Base-by-base conservation (phyloP, 1,284 basidiomycete genomes). In the Marasmius oreades region DNA sequence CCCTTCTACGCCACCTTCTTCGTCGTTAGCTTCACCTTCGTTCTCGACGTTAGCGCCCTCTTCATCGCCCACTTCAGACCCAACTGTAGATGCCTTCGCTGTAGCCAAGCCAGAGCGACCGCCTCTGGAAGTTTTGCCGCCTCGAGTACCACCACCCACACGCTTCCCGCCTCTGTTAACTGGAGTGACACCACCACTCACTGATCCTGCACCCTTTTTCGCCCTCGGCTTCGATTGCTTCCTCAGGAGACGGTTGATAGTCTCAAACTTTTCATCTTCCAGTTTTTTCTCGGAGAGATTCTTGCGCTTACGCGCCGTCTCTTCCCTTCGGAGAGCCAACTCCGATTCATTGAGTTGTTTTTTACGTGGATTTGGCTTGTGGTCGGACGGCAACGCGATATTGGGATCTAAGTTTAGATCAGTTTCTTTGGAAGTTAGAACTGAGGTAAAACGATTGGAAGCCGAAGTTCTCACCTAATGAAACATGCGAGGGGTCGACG, bases 211-310 rank as follows among this genome's bases (percentile, higher is more conserved):
- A 50, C 47, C 47, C 18, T 50, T 50, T 33, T 50, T 78, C 8
- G 73, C 70, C 55, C 84, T 79, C 1, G 88, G 80, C 26, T 87
- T 82, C 7, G 88, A 86, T 67, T 93, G 90, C 66, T 95, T 95
- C 69, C 93, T 93, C 31, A 95, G 82, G 2, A 96, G 79, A 18
- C 92, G 86, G 65, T 95, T 95, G 71, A 96, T 96, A 0, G 93
- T 93, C 69, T 93, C 90, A 42, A 79, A 84, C 87, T 95, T 95
- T 69, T 96, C 93, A 64, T 96, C 93, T 67, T 95, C 92, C 20
- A 94, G 77, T 69, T 91, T 92, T 77, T 95, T 94, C 70, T 95
- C 93, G 18, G 84, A 87, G 59, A 95, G 77, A 63, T 95, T 90
- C 65, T 86, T 90, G 46, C 93, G 79, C 67, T 93, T 90, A 31